These are phyloP conservation scores for Corinectria fuckeliana DNA, from an alignment of 2,329 filamentous ascomycete species.

Conservation along the genomic window DNA sequence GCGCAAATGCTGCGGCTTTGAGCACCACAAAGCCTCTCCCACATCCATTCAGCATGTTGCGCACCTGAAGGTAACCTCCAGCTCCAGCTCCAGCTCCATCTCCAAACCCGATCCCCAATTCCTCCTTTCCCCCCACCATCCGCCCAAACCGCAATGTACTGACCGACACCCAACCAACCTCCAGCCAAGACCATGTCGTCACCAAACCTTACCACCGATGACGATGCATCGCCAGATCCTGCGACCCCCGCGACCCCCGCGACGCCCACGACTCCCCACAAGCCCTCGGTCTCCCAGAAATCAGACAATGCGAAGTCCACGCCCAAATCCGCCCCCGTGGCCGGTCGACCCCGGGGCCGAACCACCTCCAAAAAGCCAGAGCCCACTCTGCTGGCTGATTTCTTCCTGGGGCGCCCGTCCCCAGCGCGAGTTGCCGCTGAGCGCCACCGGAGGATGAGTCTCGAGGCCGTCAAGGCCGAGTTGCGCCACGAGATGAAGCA, in stretches of 20 bases:
- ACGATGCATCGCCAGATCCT: conserved; percentile 35
- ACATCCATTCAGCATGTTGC: conserved; percentile 38
- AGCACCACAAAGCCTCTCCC: conserved; percentile 12
- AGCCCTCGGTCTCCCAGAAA: conserved; percentile 19
- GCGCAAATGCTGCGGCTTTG: conserved; percentile 8
- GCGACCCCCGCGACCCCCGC: conserved; percentile 6
- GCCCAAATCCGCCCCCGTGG: conserved; percentile 53
- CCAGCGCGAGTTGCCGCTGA: conserved; percentile 61
- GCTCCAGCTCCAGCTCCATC: conserved; percentile 2
- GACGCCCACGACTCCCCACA: conserved; percentile 27
- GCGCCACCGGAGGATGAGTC: conserved; percentile 60
- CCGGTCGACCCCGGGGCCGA: conserved; percentile 40
- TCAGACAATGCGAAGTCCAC: conserved; percentile 35
- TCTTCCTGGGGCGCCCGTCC: conserved; percentile 63
- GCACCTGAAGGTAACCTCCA: conserved; percentile 32
- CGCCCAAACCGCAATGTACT: conserved; percentile 20
- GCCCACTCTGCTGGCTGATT: conserved; percentile 61
- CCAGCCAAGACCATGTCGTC: conserved; percentile 38
- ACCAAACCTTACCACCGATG: conserved; percentile 33
- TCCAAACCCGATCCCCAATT: neutral
- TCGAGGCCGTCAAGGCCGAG: conserved; percentile 65
- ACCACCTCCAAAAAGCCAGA: conserved; percentile 49
- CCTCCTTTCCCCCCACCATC: conserved; percentile 4
- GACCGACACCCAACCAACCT: conserved; percentile 14
- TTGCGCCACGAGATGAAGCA: conserved; percentile 62